Evolutionary conservation across 345 rosid genomes (phyloP), one percentile per base, ranked within the genome.

Genomic region (Gossypium rotundifolium): DNA sequence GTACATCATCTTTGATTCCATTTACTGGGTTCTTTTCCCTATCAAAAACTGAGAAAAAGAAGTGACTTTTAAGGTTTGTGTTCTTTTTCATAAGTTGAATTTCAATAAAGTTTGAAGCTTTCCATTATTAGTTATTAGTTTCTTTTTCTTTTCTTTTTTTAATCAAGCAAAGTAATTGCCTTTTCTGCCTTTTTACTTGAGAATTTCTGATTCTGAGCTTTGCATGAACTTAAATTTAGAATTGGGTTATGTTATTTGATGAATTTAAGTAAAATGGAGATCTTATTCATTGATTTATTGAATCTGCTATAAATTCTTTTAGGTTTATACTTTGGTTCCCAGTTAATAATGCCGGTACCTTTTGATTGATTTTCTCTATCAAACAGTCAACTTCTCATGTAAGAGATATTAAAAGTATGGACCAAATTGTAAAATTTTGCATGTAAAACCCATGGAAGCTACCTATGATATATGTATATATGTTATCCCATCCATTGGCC

Each of bases 201-300:
- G 23, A 68, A 11, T 74, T 51, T 49, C 70, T 82, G 66, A 58
- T 33, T 72, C 75, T 49, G 57, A 2, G n/a, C 58, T 66, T 51
- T 72, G 51, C 9, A 33, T 58, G 54, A 46, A 40, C 33, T 33
- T 33, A 1, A 38, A 62, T 62, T 33, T 33, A 29, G 46, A 29
- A 13, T 61, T 27, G 44, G 65, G 17, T 27, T 27, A 2, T 3
- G 33, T 16, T 12, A 48, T 48, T 48, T 48, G 52, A 48, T 48
- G 52, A 48, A 40, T 70, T 16, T 48, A 13, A 14, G 52, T 9
- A 48, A 48, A 16, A 48, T 48, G 38, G 38, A 33, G 16, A 48
- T 48, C 52, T 48, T 48, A 48, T 48, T 48, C 14, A 29, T 29
- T 29, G 38, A 29, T 29, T 29, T 29, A 29, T 29, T 29, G 38